Base-by-base conservation (phyloP, 495 filamentous ascomycete species). In the Talaromyces ruber region DNA sequence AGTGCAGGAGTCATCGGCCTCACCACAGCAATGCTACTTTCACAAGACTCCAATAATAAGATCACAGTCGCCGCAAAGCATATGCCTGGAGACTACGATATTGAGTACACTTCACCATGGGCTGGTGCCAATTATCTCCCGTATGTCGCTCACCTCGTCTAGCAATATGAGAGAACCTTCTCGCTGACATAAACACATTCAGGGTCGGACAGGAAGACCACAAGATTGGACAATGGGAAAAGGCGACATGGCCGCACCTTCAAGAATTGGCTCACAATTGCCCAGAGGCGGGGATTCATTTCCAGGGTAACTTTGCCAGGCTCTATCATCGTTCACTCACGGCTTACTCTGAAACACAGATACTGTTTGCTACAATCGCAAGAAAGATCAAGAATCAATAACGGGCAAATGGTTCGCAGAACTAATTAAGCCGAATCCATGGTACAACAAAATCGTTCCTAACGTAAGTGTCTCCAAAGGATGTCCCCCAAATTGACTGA, bases 31-130 rank as follows among this genome's bases (percentile, higher is more conserved):
- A 82, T 96, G 34, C 74, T 90, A 18, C 83, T 98, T 26, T 89
- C 93, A 47, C 85, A 84, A 64, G 83, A 89, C 65, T 70, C 79
- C 3, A 73, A 81, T 24, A 86, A 86, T 66, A 83, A 84, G 57
- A 79, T 98, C 63, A 96, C 92, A 3, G 82, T 98, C 25, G 79
- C 93, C 3, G 91, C 92, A 24, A 97, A 97, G 72, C 93, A 98
- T 67, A 96, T 98, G 95, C 94, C 94, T 0, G 94, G 94, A 37
- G 94, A 98, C 77, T 97, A 96, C 76, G 93, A 97, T 68, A 88
- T 94, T 59, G 92, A 98, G 83, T 98, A 98, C 72, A 87, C 91
- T 3, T 95, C 90, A 18, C 94, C 94, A 0, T 97, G 91, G 89
- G 94, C 94, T 24, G 94, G 95, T 55, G 95, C 94, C 39, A 96